Conservation (phyloP, 768 basidiomycete genomes). For the Rubroboletus pulcherrimus region DNA sequence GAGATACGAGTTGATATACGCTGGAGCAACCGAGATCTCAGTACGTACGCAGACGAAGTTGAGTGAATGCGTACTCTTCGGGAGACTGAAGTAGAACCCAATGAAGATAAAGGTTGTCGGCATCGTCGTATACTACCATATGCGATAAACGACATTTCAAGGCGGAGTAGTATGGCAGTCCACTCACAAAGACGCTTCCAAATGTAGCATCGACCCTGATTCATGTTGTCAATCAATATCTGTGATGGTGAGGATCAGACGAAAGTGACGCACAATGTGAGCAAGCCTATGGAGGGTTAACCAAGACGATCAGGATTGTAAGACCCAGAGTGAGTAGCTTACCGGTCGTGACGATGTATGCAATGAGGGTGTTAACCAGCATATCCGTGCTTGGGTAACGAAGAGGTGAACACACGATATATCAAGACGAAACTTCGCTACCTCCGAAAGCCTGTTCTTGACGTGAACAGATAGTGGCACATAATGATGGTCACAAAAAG, state of each 20-base stretch:
- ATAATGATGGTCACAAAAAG: slow-evolving; percentile 47
- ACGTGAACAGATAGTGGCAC: slow-evolving; percentile 43
- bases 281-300: slow-evolving; percentile 33
- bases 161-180: not conserved
- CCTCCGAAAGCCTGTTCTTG: slow-evolving; percentile 50
- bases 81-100: slow-evolving; percentile 48
- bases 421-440: slow-evolving; percentile 14
- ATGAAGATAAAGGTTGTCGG: slow-evolving; percentile 50
- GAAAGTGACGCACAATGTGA: slow-evolving; percentile 33
- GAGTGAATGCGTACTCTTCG: slow-evolving; percentile 42
- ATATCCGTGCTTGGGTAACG: slow-evolving; percentile 42
- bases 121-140: slow-evolving; percentile 41
- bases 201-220: slow-evolving; percentile 43
- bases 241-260: not conserved
- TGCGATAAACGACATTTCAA: not conserved
- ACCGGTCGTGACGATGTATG: slow-evolving; percentile 54
- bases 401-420: not conserved
- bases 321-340: slow-evolving; percentile 15
- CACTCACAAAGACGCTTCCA: slow-evolving; percentile 39
- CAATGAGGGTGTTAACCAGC: slow-evolving; percentile 42
- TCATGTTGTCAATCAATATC: not conserved
- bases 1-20: slow-evolving; percentile 55
- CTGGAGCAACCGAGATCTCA: slow-evolving; percentile 23
- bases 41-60: not conserved
- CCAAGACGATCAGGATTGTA: slow-evolving; percentile 3